These are phyloP conservation scores for Metschnikowia rubicola DNA, from an alignment of 805 yeast species.

Conservation along the genomic window DNA sequence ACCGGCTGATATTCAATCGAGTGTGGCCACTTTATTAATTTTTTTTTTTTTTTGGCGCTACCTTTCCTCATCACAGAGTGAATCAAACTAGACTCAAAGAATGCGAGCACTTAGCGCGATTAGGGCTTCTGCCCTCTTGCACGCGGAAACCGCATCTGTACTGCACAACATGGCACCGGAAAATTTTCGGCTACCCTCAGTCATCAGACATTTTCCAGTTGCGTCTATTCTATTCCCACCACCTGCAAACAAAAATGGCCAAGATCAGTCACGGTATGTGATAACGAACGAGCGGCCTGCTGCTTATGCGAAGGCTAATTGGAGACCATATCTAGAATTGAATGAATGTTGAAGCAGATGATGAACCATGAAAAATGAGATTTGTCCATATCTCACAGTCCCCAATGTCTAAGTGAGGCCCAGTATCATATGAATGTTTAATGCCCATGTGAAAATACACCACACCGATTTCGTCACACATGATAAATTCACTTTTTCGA, in stretches of 20 bases:
- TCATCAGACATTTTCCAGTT: slow-evolving; percentile 11
- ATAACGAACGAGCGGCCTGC: too few species aligned
- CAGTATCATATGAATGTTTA: too few species aligned
- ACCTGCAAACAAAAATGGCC: slow-evolving; percentile 45
- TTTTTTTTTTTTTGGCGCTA: background rate
- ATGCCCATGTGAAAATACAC: too few species aligned
- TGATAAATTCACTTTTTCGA: too few species aligned
- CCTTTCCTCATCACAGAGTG: background rate
- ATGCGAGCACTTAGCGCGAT: background rate
- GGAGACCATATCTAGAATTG: too few species aligned
- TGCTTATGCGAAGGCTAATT: too few species aligned
- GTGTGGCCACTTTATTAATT: background rate
- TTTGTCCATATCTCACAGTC: too few species aligned
- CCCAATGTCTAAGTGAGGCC: too few species aligned
- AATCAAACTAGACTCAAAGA: background rate
- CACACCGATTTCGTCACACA: too few species aligned
- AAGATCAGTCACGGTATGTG: slow-evolving; percentile 60
- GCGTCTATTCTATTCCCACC: slow-evolving; percentile 12
- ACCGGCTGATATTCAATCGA: too few species aligned
- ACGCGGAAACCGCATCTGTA: background rate
- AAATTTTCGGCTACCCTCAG: slow-evolving; percentile 17
- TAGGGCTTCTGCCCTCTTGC: slow-evolving; percentile 21
- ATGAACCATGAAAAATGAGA: too few species aligned
- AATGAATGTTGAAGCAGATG: too few species aligned
- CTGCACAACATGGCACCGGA: slow-evolving; percentile 15